Percentiles rank a stretch among this genome's conserved stretches.
These are phyloP conservation scores for Boletus patriciae DNA, from an alignment of 768 basidiomycete genomes.

Conservation along the genomic window DNA sequence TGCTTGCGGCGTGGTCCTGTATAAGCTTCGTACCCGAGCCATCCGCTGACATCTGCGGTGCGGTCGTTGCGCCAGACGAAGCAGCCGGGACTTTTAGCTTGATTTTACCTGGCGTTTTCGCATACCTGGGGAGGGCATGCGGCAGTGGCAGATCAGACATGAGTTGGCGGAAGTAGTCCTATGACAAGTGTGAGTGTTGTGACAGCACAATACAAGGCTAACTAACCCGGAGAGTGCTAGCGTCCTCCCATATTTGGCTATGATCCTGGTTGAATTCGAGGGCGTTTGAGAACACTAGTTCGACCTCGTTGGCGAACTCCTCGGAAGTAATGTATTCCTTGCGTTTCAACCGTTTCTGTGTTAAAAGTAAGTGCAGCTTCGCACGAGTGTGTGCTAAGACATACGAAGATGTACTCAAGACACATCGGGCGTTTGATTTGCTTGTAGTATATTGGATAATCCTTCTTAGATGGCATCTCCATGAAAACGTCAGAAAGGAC, in stretches of 20 bases:
- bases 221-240: conserved; percentile 61
- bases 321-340: conserved; percentile 69
- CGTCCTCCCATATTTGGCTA: conserved; percentile 81
- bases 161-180: conserved; percentile 74
- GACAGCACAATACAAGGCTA: not conserved
- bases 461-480: conserved; percentile 77
- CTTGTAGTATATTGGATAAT: conserved; percentile 79
- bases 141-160: conserved; percentile 78
- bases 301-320: conserved; percentile 83
- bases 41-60: conserved; percentile 16
- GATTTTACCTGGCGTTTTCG: conserved; percentile 61
- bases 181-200: conserved; percentile 11
- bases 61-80: conserved; percentile 21
- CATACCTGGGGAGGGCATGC: conserved; percentile 61
- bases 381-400: conserved; percentile 30
- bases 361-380: not conserved
- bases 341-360: conserved; percentile 75
- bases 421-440: conserved; percentile 78
- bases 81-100: conserved; percentile 63
- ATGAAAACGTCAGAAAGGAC: conserved; percentile 74
- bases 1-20: conserved; percentile 17
- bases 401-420: conserved; percentile 71
- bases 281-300: conserved; percentile 89
- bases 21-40: conserved; percentile 11
- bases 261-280: conserved; percentile 85